Conservation (phyloP, 2,329 filamentous ascomycete genomes). For the Cladosporium sp. region DNA sequence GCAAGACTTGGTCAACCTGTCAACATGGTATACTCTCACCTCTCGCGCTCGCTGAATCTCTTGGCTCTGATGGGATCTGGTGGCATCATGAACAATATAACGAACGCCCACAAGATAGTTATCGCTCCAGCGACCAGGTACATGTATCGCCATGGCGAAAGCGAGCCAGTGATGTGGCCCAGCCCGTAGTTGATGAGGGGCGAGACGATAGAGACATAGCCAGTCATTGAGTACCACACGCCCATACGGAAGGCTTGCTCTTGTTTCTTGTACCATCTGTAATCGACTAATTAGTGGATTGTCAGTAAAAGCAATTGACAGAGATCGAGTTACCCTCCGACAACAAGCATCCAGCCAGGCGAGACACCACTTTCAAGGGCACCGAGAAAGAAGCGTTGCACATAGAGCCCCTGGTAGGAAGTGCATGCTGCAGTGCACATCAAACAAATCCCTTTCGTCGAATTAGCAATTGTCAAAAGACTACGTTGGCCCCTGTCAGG, state of each 20-base stretch:
- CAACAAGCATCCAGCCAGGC: conserved; percentile 64
- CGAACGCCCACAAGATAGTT: conserved; percentile 39
- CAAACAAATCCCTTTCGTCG: conserved; percentile 18
- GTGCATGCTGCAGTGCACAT: conserved; percentile 37
- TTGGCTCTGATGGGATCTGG: conserved; percentile 40
- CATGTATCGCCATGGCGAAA: conserved; percentile 37
- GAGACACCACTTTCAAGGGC: conserved; percentile 53
- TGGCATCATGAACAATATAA: conserved; percentile 39
- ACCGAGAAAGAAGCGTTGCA: conserved; percentile 80
- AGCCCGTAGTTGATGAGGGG: conserved; percentile 48
- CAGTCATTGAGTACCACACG: conserved; percentile 36
- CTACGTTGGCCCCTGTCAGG: neutral
- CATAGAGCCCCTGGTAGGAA: conserved; percentile 74
- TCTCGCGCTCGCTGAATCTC: conserved; percentile 35
- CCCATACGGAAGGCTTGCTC: conserved; percentile 28
- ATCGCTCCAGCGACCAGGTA: conserved; percentile 40
- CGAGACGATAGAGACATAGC: conserved; percentile 43
- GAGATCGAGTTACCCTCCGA: conserved; percentile 64
- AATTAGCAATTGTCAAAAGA: too few species aligned
- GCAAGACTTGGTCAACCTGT: too few species aligned
- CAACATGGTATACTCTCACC: neutral
- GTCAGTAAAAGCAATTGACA: neutral
- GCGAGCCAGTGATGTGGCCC: conserved; percentile 39
- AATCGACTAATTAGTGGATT: conserved; percentile 16
- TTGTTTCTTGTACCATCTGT: conserved; percentile 25